These are phyloP conservation scores for Penicillium fuscoglaucum DNA, from an alignment of 2,329 filamentous ascomycete genomes.

Conservation along the genomic window DNA sequence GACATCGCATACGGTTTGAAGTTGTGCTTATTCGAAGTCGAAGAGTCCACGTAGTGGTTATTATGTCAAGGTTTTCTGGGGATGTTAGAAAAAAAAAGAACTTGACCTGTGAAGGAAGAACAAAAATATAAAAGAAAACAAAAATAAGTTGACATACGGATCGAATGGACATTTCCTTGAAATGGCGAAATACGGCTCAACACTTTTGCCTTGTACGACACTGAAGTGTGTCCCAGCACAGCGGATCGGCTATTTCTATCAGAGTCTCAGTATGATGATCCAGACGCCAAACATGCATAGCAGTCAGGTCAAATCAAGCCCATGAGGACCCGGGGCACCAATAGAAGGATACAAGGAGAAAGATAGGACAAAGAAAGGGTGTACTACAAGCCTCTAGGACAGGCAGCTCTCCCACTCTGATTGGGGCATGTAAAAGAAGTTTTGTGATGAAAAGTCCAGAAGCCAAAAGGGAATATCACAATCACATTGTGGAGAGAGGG, in stretches of 20 bases:
- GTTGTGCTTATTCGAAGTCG: conserved; percentile 13
- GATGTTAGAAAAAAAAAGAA: not conserved
- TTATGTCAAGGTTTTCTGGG: conserved; percentile 1
- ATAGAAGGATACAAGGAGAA: not conserved
- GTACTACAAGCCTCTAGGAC: not conserved
- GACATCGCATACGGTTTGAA: conserved; percentile 36
- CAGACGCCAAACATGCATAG: conserved; percentile 8
- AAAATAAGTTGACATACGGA: not conserved
- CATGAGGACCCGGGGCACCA: not conserved
- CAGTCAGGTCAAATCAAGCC: not conserved
- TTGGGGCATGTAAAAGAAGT: not conserved
- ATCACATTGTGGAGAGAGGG: not conserved
- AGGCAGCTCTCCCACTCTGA: not conserved
- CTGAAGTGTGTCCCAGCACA: conserved; percentile 12
- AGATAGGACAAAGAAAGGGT: not conserved
- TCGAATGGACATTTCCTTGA: conserved; percentile 14
- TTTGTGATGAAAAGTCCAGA: not conserved
- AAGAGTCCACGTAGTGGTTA: conserved; percentile 9
- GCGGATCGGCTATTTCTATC: conserved; percentile 14
- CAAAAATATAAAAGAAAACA: not conserved
- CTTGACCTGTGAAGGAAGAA: not conserved
- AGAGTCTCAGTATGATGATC: conserved; percentile 15
- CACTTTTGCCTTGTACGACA: conserved; percentile 10
- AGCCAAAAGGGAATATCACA: conserved; percentile 1
- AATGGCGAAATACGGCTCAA: not conserved